phyloP scores from a whole-genome alignment of 2,329 filamentous ascomycete genomes.

The Aquanectria penicillioides region DNA sequence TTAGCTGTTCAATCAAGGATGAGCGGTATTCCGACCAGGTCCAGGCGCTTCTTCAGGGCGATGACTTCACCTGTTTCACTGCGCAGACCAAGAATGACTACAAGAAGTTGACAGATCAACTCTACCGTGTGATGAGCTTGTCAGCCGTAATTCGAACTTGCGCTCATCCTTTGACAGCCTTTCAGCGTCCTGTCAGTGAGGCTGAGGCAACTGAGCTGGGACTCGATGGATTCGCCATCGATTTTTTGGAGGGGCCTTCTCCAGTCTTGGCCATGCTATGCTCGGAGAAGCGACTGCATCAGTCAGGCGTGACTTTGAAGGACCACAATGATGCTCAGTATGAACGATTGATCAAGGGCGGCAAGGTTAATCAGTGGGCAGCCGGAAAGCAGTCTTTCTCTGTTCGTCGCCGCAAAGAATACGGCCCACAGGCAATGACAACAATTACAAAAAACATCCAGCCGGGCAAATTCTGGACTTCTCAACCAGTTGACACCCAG shows the following conservation, averaged over 20 bases:
- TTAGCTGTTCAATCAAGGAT: slow-evolving; percentile 83
- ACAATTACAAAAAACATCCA: slow-evolving; percentile 71
- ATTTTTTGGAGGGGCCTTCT: slow-evolving; percentile 82
- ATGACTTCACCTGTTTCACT: slow-evolving; percentile 75
- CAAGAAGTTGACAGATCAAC: slow-evolving; percentile 72
- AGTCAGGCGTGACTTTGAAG: slow-evolving; percentile 70
- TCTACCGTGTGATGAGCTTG: slow-evolving; percentile 72
- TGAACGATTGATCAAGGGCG: slow-evolving; percentile 67
- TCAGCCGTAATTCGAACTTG: slow-evolving; percentile 78
- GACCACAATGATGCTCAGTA: slow-evolving; percentile 76
- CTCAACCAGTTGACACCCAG: slow-evolving; percentile 76
- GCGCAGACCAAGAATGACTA: slow-evolving; percentile 81
- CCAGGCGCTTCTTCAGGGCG: slow-evolving; percentile 59
- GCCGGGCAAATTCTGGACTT: slow-evolving; percentile 76
- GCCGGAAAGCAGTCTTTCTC: slow-evolving; percentile 71
- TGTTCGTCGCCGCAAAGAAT: slow-evolving; percentile 79
- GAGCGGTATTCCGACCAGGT: slow-evolving; percentile 68
- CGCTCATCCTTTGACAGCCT: slow-evolving; percentile 62
- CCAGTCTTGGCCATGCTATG: slow-evolving; percentile 91
- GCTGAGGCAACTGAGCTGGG: slow-evolving; percentile 69
- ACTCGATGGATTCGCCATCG: slow-evolving; percentile 82
- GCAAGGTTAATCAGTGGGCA: slow-evolving; percentile 75
- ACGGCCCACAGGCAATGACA: slow-evolving; percentile 78
- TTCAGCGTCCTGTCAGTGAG: slow-evolving; percentile 62
- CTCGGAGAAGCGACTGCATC: slow-evolving; percentile 74